These are phyloP conservation scores for Puya raimondii DNA, from an alignment of 176 grass and related monocot species.

Conservation along the genomic window DNA sequence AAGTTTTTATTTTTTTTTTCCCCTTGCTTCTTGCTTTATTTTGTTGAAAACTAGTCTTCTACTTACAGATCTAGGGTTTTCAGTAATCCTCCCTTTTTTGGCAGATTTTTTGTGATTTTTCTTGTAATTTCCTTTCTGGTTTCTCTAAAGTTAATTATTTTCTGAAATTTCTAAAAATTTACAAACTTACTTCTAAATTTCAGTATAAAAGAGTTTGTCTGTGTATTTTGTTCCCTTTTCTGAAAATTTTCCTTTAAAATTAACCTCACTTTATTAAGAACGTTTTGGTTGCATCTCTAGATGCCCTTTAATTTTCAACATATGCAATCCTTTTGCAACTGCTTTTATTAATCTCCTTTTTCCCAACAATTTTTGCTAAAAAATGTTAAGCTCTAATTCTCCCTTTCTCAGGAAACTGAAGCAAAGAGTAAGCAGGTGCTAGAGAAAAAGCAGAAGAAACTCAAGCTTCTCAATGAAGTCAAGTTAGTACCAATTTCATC, in stretches of 20 bases:
- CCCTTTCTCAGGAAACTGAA: constrained; percentile 42
- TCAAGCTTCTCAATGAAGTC: constrained; percentile 52
- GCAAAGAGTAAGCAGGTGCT: constrained; percentile 42
- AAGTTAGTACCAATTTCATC: constrained; percentile 22
- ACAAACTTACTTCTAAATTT: background rate
- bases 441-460: constrained; percentile 28
- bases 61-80: background rate
- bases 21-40: too few relatives aligned
- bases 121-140: background rate
- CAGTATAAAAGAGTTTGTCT: background rate
- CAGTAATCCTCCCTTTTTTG: background rate
- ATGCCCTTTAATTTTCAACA: background rate
- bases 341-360: background rate
- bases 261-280: background rate
- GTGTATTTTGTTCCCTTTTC: background rate
- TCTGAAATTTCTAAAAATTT: background rate
- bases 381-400: background rate
- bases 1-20: too few relatives aligned
- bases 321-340: background rate
- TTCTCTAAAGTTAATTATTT: background rate
- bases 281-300: background rate
- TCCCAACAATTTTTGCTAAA: background rate
- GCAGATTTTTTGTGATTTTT: background rate
- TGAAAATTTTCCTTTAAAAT: background rate
- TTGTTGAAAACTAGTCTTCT: background rate